Evolutionary conservation across 1,139 yeast genomes (phyloP).

Genomic region (Scheffersomyces cryptocercus): DNA sequence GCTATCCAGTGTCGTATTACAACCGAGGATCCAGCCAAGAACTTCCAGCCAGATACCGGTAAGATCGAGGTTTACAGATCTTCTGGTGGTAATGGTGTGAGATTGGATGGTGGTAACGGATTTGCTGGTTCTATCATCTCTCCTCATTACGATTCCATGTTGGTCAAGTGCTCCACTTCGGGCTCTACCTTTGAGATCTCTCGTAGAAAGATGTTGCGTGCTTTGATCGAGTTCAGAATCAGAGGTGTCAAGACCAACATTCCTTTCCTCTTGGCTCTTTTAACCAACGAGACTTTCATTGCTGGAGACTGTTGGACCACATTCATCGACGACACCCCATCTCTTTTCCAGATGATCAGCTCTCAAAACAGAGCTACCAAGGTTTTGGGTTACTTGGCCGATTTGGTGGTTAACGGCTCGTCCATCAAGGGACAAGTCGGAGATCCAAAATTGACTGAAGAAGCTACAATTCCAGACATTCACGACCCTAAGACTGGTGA

Average conservation of each 20-base stretch:
- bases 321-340: slow-evolving; percentile 96
- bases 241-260: slow-evolving; percentile 99
- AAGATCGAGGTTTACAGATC: slow-evolving; percentile 97
- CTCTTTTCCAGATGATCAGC: slow-evolving; percentile 89
- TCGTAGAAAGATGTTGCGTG: slow-evolving; percentile 94
- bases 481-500: slow-evolving; percentile 59
- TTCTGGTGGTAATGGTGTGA: slow-evolving; percentile 99
- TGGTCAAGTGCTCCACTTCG: slow-evolving; percentile 95
- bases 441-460: slow-evolving; percentile 74
- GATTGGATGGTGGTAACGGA: slow-evolving; percentile 98
- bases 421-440: slow-evolving; percentile 96
- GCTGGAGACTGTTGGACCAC: slow-evolving; percentile 96
- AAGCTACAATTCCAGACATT: slow-evolving; percentile 73
- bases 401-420: slow-evolving; percentile 91
- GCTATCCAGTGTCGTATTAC: slow-evolving; percentile 99
- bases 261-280: slow-evolving; percentile 89
- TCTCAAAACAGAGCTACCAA: slow-evolving; percentile 98
- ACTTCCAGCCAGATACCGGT: slow-evolving; percentile 98
- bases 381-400: slow-evolving; percentile 84
- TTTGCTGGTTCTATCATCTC: slow-evolving; percentile 98
- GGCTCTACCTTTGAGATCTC: slow-evolving; percentile 97
- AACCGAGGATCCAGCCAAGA: slow-evolving; percentile 95
- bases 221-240: slow-evolving; percentile 94
- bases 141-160: slow-evolving; percentile 97
- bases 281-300: slow-evolving; percentile 90